Conservation (phyloP, 352 stramenopile species). For the Phytophthora agathidicida region DNA sequence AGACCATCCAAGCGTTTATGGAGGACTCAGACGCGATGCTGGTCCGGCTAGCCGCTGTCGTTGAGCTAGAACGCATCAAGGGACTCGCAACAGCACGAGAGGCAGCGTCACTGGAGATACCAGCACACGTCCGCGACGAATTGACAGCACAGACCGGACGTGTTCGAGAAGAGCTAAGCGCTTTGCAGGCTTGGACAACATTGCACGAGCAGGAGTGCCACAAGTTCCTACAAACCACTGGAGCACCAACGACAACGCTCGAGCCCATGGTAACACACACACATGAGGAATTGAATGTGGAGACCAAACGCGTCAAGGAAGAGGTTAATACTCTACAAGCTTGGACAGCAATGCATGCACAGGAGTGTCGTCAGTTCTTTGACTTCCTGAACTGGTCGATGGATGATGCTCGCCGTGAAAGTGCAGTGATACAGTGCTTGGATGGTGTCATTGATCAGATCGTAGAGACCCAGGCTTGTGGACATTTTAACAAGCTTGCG, state of each 20-base stretch:
- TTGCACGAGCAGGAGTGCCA: constrained; percentile 8
- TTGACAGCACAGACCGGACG: neutral
- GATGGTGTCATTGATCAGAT: constrained; percentile 37
- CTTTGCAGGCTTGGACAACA: constrained; percentile 9
- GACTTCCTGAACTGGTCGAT: constrained; percentile 58
- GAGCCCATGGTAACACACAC: neutral
- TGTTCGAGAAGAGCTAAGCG: constrained; percentile 12
- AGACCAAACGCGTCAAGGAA: constrained; percentile 8
- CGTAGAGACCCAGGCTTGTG: constrained; percentile 18
- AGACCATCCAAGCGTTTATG: constrained; percentile 37
- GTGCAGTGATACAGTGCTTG: constrained; percentile 34
- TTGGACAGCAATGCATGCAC: constrained; percentile 49
- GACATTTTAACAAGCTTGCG: constrained; percentile 27
- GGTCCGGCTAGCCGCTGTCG: constrained; percentile 14
- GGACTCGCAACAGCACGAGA: constrained; percentile 5
- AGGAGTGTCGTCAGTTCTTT: constrained; percentile 60
- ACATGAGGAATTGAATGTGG: neutral
- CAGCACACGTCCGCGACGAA: neutral
- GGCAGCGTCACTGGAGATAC: constrained; percentile 1
- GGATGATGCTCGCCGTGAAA: constrained; percentile 35
- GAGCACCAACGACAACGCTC: neutral
- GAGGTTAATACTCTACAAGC: constrained; percentile 38
- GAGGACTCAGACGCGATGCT: constrained; percentile 41
- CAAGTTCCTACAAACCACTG: neutral
- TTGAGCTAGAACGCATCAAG: constrained; percentile 26